phyloP scores from a whole-genome alignment of 176 grass and related monocot genomes.

The Microstegium vimineum region DNA sequence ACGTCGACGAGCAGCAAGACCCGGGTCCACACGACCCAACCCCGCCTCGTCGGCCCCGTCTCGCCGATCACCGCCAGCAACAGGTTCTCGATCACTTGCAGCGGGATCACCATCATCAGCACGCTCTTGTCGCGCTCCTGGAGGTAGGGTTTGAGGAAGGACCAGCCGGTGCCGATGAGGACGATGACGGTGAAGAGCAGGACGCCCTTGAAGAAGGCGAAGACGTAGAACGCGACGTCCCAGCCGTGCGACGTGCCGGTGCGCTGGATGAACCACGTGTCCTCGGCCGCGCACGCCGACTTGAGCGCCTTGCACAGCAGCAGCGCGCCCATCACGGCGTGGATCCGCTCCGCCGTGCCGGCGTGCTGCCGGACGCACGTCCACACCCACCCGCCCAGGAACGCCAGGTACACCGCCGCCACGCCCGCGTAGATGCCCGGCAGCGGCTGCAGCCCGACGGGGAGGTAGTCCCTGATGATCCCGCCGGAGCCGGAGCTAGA shows the following conservation, averaged over 20 bases:
- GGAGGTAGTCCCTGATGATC: constrained; percentile 41
- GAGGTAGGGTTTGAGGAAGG: constrained; percentile 64
- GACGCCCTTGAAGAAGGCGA: constrained; percentile 65
- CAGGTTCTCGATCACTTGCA: constrained; percentile 68
- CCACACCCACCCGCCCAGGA: constrained; percentile 38
- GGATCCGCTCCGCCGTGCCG: constrained; percentile 47
- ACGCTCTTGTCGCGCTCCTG: constrained; percentile 66
- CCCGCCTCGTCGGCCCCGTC: constrained; percentile 37
- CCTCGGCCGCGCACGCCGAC: constrained; percentile 67
- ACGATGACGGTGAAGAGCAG: constrained; percentile 69
- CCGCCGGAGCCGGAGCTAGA: background rate
- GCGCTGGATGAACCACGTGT: constrained; percentile 49
- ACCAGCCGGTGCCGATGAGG: constrained; percentile 77
- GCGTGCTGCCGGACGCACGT: constrained; percentile 31
- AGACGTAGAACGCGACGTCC: constrained; percentile 70
- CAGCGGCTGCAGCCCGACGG: constrained; percentile 49
- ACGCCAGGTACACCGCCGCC: constrained; percentile 43
- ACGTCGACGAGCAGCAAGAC: constrained; percentile 58
- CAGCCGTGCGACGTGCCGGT: constrained; percentile 61
- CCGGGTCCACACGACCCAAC: constrained; percentile 49
- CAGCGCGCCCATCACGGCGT: constrained; percentile 57
- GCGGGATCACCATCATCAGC: constrained; percentile 53
- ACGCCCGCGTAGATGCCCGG: constrained; percentile 47
- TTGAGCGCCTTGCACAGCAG: constrained; percentile 79
- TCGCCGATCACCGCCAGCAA: constrained; percentile 45